Percentiles rank a stretch among this genome's conserved stretches.
phyloP scores from a whole-genome alignment of 331 rosid species.

The Erythrophleum ivorense region DNA sequence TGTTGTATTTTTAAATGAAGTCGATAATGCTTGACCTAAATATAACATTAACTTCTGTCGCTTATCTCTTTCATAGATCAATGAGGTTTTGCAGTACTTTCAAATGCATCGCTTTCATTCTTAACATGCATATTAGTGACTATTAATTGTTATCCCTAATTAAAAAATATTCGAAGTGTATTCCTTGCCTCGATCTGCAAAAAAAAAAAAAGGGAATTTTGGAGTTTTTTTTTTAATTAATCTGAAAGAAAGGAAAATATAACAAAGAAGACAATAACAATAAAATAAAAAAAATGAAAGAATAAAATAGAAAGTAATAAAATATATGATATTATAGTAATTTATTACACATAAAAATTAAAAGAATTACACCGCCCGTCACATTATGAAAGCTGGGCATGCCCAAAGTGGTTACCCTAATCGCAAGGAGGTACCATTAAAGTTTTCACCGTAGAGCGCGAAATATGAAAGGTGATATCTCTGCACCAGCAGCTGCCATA shows the following conservation, averaged over 20 bases:
- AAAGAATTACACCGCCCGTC: too few species aligned
- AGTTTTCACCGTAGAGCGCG: neutral
- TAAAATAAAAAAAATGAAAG: too few species aligned
- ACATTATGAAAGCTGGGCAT: too few species aligned
- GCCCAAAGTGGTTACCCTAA: too few species aligned
- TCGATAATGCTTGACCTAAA: neutral
- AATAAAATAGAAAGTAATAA: too few species aligned
- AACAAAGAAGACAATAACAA: too few species aligned
- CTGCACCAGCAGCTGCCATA: neutral
- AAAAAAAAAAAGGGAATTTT: too few species aligned
- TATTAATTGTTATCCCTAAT: neutral
- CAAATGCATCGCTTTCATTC: neutral
- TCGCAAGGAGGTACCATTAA: neutral
- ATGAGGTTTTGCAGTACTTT: neutral
- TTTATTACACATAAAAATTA: too few species aligned
- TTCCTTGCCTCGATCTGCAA: too few species aligned
- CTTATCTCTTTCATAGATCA: neutral
- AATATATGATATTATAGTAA: too few species aligned
- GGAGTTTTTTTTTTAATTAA: too few species aligned
- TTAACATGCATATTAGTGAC: neutral
- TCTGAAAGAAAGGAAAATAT: too few species aligned
- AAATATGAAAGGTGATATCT: neutral
- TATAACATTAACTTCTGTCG: neutral
- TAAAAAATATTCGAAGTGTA: neutral
- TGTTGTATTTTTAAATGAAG: neutral